Conservation (phyloP, 2,329 filamentous ascomycete species). For the Penicillium sp. region DNA sequence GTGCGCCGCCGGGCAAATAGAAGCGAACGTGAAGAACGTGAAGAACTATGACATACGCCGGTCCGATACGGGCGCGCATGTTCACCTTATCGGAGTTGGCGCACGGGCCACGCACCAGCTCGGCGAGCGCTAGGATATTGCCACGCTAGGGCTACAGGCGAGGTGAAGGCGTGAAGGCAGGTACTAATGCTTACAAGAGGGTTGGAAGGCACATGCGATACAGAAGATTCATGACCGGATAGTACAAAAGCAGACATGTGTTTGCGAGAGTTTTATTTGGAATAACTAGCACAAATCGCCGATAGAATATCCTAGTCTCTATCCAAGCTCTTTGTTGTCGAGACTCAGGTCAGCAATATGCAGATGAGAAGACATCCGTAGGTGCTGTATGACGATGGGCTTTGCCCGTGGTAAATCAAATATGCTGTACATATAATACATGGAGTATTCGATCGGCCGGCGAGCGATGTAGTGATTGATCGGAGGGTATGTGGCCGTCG, state of each 20-base stretch:
- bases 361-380: neutral
- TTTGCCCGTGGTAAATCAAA: constrained; percentile 15
- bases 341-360: neutral
- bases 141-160: constrained; percentile 19
- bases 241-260: neutral
- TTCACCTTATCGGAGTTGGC: constrained; percentile 27
- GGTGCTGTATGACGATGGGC: constrained; percentile 1
- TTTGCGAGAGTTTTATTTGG: neutral
- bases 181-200: neutral
- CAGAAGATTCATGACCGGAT: neutral
- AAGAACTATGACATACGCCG: constrained; percentile 35
- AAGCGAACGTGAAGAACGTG: constrained; percentile 21
- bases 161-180: neutral
- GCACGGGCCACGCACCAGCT: constrained; percentile 25
- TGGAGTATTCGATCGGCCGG: constrained; percentile 27
- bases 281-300: neutral
- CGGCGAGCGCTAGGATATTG: neutral
- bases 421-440: constrained; percentile 38
- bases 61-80: constrained; percentile 26
- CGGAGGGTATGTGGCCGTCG: constrained; percentile 13
- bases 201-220: neutral
- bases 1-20: constrained; percentile 11
- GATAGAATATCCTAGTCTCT: neutral
- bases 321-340: neutral
- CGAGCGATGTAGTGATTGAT: constrained; percentile 23